A percentile compares a stretch with the other conserved stretches of the same genome.
phyloP scores from a whole-genome alignment of 352 stramenopile species.

The Plasmopara halstedii region DNA sequence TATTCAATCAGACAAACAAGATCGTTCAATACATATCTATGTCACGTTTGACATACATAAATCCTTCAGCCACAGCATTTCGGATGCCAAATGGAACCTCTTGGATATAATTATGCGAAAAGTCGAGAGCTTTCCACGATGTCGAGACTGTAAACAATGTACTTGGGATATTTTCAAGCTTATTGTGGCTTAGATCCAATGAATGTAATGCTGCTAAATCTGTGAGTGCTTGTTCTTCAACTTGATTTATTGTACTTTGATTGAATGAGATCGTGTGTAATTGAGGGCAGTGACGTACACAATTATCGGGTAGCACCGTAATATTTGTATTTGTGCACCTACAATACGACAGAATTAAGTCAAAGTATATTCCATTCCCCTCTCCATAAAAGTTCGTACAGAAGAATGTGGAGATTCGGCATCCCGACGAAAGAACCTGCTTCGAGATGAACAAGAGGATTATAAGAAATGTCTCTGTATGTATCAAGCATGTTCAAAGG shows the following conservation, averaged over 20 bases:
- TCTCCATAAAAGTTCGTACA: no score
- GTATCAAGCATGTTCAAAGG: neutral
- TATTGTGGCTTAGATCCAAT: constrained; percentile 51
- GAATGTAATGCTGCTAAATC: constrained; percentile 45
- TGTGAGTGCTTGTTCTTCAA: constrained; percentile 39
- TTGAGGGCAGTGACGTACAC: constrained; percentile 33
- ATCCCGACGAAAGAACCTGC: constrained; percentile 39
- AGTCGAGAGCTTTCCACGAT: constrained; percentile 52
- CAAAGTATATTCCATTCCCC: no score
- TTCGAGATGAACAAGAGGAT: constrained; percentile 44
- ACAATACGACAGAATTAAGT: no score
- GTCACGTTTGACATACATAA: constrained; percentile 49
- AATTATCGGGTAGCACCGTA: constrained; percentile 17
- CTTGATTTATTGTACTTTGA: constrained; percentile 31
- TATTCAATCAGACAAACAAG: no score
- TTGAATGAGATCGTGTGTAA: constrained; percentile 37
- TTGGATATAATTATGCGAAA: constrained; percentile 39
- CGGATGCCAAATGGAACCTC: constrained; percentile 27
- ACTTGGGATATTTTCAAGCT: constrained; percentile 30
- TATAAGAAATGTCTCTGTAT: constrained; percentile 44
- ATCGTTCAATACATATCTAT: no score
- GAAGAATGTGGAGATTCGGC: constrained; percentile 31
- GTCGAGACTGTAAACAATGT: constrained; percentile 31
- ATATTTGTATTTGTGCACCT: constrained; percentile 42
- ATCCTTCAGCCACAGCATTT: constrained; percentile 40